Base-by-base conservation (phyloP, 2,329 filamentous ascomycete species). In the Ophiostoma perfectum region DNA sequence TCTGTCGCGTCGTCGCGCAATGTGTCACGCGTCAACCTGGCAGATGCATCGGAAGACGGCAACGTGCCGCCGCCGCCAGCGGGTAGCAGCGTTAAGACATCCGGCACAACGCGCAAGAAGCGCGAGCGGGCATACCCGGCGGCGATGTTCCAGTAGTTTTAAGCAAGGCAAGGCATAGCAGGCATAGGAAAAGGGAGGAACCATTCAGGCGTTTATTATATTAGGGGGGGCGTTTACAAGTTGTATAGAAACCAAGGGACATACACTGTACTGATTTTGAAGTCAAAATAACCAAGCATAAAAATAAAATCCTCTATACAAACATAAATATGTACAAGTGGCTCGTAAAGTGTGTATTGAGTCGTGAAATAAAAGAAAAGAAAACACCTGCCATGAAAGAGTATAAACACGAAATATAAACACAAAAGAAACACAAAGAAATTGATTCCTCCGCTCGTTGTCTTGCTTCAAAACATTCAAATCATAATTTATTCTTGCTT, bases 41-140 rank as follows among this genome's bases (percentile, higher is more conserved):
- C 72, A 77, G 52, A 74, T 75, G 66, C 58, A 1, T 36, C 39
- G 5, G 41, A 38, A 16, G 45, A 58, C 14, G 45, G 41, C 27
- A 45, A 45, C n/a, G 38, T 68, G 8, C 64, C 66, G n/a, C 42
- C 64, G 36, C 68, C 68, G 14, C n/a, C 14, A 3, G 9, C 63
- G 49, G 62, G 18, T 44, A 47, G 66, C 52, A 18, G 39, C 55
- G 11, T 66, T 44, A 36, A 87, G 85, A 87, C 82, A 75, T 85
- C 83, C 2, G 39, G 52, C 8, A 76, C 79, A 2, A 78, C 75
- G 27, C 78, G 69, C 52, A 74, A 82, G 55, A 87, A 85, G 81
- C 83, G 81, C 72, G 86, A 88, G 70, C 80, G 87, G 66, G 79
- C 84, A 0, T 89, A 89, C 73, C 86, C 87, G 2, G 82, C 84